phyloP scores from a whole-genome alignment of 768 basidiomycete genomes.

The Pisolithus albus region DNA sequence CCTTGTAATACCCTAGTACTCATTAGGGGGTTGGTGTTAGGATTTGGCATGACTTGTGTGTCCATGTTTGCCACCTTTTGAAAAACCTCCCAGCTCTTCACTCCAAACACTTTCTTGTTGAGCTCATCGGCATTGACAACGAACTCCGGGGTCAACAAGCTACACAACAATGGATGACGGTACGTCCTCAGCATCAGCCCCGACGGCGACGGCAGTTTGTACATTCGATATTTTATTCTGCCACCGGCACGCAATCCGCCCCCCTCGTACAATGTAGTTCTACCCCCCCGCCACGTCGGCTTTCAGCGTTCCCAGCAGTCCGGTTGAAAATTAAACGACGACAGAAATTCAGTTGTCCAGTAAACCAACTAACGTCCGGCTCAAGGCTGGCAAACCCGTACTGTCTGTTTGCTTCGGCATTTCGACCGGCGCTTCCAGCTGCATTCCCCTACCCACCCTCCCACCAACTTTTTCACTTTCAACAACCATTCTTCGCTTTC shows the following conservation, averaged over 20 bases:
- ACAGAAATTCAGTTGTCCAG: constrained; percentile 18
- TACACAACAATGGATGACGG: constrained; percentile 55
- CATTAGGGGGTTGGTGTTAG: no score
- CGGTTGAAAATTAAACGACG: constrained; percentile 17
- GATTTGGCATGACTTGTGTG: neutral
- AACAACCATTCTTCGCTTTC: constrained; percentile 16
- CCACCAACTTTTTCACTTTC: constrained; percentile 4
- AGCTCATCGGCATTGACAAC: constrained; percentile 17
- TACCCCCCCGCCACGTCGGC: constrained; percentile 5
- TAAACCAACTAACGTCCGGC: constrained; percentile 22
- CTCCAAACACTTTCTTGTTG: neutral
- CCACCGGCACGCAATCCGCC: constrained; percentile 26
- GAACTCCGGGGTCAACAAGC: constrained; percentile 20
- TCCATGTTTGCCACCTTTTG: constrained; percentile 5
- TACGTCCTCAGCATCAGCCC: constrained; percentile 77
- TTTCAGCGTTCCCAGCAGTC: constrained; percentile 26
- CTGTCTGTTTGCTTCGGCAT: constrained; percentile 8
- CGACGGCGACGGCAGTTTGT: constrained; percentile 53
- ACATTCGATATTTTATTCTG: constrained; percentile 36
- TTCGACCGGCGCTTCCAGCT: constrained; percentile 4
- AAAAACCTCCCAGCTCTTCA: constrained; percentile 2
- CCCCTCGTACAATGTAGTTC: constrained; percentile 22
- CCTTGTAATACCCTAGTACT: neutral
- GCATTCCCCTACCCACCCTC: neutral
- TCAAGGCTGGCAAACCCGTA: constrained; percentile 27